phyloP scores from a whole-genome alignment of 2,329 filamentous ascomycete genomes.

The Colletotrichum truncatum region DNA sequence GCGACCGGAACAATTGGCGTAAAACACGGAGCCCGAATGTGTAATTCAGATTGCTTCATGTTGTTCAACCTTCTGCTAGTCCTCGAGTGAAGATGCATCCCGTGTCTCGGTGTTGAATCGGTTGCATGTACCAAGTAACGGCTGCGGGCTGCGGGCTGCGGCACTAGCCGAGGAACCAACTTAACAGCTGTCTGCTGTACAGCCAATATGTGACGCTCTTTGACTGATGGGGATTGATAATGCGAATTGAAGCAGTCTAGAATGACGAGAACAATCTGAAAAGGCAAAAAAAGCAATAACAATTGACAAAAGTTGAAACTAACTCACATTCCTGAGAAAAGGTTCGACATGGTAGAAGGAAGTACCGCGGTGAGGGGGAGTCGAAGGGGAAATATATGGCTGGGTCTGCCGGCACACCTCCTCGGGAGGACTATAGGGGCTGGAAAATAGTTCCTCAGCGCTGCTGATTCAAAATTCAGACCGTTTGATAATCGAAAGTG shows the following conservation, averaged over 20 bases:
- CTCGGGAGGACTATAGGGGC: constrained; percentile 21
- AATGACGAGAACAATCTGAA: neutral
- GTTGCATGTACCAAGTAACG: constrained; percentile 24
- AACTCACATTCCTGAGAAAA: constrained; percentile 71
- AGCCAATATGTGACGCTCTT: neutral
- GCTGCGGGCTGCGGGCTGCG: constrained; percentile 17
- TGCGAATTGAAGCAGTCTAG: neutral
- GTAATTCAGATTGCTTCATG: neutral
- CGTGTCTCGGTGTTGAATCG: constrained; percentile 19
- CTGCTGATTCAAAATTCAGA: constrained; percentile 19
- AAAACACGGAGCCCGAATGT: neutral
- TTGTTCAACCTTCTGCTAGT: neutral
- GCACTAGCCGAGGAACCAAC: constrained; percentile 27
- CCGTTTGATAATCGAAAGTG: constrained; percentile 27
- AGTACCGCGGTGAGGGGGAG: constrained; percentile 30
- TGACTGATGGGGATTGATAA: neutral
- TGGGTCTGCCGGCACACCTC: constrained; percentile 17
- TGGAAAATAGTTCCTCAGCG: constrained; percentile 19
- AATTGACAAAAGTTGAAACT: constrained; percentile 27
- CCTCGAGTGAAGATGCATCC: constrained; percentile 22
- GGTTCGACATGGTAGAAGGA: constrained; percentile 61
- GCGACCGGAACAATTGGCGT: neutral
- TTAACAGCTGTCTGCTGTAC: constrained; percentile 28
- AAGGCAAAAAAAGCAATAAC: constrained; percentile 10
- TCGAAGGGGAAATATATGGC: constrained; percentile 32